Evolutionary conservation across 2,329 filamentous ascomycete genomes (phyloP), one percentile per base, ranked within the genome.

Genomic region (Fusarium neocosmosporiellum): DNA sequence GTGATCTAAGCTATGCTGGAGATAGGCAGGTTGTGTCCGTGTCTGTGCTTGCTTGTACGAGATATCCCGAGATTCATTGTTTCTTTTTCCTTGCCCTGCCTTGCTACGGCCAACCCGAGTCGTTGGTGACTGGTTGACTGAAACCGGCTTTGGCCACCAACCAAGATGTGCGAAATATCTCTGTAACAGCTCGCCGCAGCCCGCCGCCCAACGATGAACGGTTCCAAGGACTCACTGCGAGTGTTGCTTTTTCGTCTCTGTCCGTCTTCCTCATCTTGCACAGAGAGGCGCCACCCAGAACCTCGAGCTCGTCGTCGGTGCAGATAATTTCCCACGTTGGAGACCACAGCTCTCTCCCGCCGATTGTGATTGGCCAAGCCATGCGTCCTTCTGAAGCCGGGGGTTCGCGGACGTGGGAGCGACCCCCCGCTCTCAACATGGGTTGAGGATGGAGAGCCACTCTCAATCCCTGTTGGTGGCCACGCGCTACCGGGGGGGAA

Each of bases 301-400:
- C 20, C 31, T 59, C 66, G 53, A 65, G 50, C 41, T 62, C 61
- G 39, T 58, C 62, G 63, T 70, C 59, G 67, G 50, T 43, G 70
- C 63, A 77, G 71, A 73, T 71, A 77, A 77, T 77, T 77, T 77
- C 75, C 72, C 73, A 70, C 41, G 67, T 68, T 73, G 71, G 69
- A 63, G 71, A 63, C 71, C 27, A n/a, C 57, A 72, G 37, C 61
- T 53, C 59, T 46, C 20, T 41, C 63, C n/a, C 9, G 18, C 33
- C 11, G 41, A 14, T 43, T 39, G 22, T 37, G 33, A 77, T 77
- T 77, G 75, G 75, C 14, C 39, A 53, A 41, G 36, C 50, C 50
- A 65, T 71, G 24, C 46, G 9, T 29, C 16, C 48, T 48, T 33
- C 29, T 61, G 54, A 46, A 24, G 59, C 65, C 39, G 66, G 62